Evolutionary conservation across 73 alveolate species (phyloP).

Genomic region (Paramecium tetraurelia): DNA sequence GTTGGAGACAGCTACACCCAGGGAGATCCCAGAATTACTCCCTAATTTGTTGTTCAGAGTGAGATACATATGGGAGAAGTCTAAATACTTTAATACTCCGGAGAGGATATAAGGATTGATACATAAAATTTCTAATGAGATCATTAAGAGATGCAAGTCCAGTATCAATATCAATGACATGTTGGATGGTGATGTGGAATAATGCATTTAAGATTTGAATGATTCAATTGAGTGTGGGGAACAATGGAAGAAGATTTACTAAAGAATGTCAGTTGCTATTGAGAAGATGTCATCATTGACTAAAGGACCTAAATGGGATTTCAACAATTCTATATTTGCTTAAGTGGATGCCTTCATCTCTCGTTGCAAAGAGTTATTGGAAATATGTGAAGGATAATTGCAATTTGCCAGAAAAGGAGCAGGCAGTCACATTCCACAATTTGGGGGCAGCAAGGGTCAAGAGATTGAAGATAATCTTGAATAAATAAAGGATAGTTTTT

Average conservation of each 20-base stretch:
- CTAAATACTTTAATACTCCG: constrained; percentile 86
- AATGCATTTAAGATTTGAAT: constrained; percentile 87
- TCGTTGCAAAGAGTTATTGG: constrained; percentile 98
- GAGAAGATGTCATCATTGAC: constrained; percentile 63
- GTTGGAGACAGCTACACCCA: constrained; percentile 82
- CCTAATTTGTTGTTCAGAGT: constrained; percentile 76
- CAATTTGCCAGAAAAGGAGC: constrained; percentile 96
- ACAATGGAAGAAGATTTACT: constrained; percentile 84
- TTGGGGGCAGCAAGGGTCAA: constrained; percentile 99
- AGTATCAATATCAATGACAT: constrained; percentile 84
- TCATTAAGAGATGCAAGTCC: constrained; percentile 88
- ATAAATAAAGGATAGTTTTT: constrained; percentile 91
- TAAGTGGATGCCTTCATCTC: constrained; percentile 99
- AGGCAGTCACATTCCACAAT: constrained; percentile 83
- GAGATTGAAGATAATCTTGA: constrained; percentile 90
- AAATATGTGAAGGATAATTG: constrained; percentile 97
- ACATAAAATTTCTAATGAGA: constrained; percentile 90
- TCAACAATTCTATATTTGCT: constrained; percentile 97
- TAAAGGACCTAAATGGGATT: constrained; percentile 70
- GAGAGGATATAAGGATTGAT: constrained; percentile 89
- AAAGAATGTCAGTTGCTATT: constrained; percentile 65
- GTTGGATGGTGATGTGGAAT: constrained; percentile 92
- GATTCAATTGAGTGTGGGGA: constrained; percentile 91
- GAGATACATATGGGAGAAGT: constrained; percentile 90
- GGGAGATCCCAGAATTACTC: constrained; percentile 82